Percentiles rank a stretch among this genome's conserved stretches.
These are phyloP conservation scores for Mortierella sp. DNA, from an alignment of 371 early-diverging fungal species.

Conservation along the genomic window DNA sequence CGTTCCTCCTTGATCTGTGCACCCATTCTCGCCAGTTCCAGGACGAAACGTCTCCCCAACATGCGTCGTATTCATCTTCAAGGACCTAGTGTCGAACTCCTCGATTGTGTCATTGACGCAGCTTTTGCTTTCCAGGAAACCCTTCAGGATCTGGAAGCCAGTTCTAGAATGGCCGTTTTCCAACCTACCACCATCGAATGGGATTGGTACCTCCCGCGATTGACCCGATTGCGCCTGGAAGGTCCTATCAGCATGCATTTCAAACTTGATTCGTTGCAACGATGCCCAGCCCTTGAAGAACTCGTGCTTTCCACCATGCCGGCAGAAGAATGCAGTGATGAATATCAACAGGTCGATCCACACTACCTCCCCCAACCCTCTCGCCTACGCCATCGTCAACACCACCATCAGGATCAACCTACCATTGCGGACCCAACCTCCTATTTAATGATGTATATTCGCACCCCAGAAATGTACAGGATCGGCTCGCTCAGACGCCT, in stretches of 20 bases:
- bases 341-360: background rate
- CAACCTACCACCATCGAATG: conserved; percentile 33
- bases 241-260: conserved; percentile 41
- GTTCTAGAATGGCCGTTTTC: conserved; percentile 25
- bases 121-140: conserved; percentile 44
- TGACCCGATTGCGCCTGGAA: conserved; percentile 26
- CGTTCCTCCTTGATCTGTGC: conserved; percentile 27
- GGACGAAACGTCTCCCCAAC: conserved; percentile 21
- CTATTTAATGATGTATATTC: conserved; percentile 18
- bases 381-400: background rate
- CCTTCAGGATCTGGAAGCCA: conserved; percentile 30
- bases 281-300: conserved; percentile 38
- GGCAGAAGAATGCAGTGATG: background rate
- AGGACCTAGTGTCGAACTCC: conserved; percentile 34
- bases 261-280: conserved; percentile 24
- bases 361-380: too few relatives aligned
- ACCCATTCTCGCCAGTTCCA: conserved; percentile 30
- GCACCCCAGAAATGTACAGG: conserved; percentile 22
- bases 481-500: conserved; percentile 17
- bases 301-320: conserved; percentile 12
- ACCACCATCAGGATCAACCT: conserved; percentile 2
- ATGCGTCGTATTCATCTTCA: conserved; percentile 29
- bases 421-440: conserved; percentile 15
- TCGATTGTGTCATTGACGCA: conserved; percentile 34
- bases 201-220: conserved; percentile 13